Evolutionary conservation across 495 filamentous ascomycete species (phyloP).

Genomic region (Daldinia loculata): DNA sequence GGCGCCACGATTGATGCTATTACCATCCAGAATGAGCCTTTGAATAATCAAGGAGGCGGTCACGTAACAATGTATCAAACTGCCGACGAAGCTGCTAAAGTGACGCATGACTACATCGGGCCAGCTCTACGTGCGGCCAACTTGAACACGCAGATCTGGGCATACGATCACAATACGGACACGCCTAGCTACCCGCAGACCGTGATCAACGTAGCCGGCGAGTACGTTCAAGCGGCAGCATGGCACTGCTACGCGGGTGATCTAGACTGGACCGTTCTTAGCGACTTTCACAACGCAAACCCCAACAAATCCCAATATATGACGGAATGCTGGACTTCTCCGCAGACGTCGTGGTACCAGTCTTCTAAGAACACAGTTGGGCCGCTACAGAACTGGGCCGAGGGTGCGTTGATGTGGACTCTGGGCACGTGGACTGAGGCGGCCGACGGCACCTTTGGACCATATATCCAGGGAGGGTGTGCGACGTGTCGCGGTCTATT

Average conservation of each 20-base stretch:
- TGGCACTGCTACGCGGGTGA: conserved; percentile 65
- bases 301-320: conserved; percentile 61
- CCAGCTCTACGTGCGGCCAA: conserved; percentile 56
- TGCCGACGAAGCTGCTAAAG: conserved; percentile 56
- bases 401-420: conserved; percentile 63
- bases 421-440: conserved; percentile 65
- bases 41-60: conserved; percentile 62
- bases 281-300: conserved; percentile 57
- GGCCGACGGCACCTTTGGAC: conserved; percentile 59
- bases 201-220: conserved; percentile 53
- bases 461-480: conserved; percentile 63
- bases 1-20: conserved; percentile 62
- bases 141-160: conserved; percentile 59
- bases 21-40: conserved; percentile 66
- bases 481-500: conserved; percentile 60
- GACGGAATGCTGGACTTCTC: conserved; percentile 66
- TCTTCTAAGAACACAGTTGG: conserved; percentile 63
- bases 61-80: conserved; percentile 63
- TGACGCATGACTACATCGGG: conserved; percentile 60
- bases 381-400: conserved; percentile 65
- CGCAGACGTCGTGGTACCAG: conserved; percentile 57
- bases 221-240: conserved; percentile 59
- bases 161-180: conserved; percentile 67
- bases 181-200: conserved; percentile 57
- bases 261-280: conserved; percentile 61